Conservation (phyloP, 257 asterid genomes). For the Fraxinus excelsior region DNA sequence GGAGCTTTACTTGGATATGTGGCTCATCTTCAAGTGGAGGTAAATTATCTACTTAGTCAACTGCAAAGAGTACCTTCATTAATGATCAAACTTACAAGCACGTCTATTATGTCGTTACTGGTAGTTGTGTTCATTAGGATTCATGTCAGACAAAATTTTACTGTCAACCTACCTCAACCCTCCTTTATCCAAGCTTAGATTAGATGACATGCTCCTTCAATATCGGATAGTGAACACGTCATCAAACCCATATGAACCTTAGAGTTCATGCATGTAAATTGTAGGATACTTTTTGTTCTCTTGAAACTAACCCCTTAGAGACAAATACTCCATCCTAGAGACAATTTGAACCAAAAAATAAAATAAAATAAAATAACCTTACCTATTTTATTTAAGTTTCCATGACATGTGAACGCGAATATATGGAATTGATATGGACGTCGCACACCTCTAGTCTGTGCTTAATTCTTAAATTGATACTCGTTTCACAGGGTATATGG, state of each 20-base stretch:
- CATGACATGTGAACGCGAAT: not conserved
- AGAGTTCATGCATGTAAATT: not conserved
- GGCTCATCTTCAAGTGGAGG: constrained; percentile 51
- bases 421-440: not conserved
- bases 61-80: not conserved
- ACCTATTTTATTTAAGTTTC: not conserved
- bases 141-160: too few relatives aligned
- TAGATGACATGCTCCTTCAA: not conserved
- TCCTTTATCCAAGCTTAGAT: not conserved
- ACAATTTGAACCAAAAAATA: too few relatives aligned
- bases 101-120: too few relatives aligned
- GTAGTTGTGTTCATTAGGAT: too few relatives aligned
- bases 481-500: constrained; percentile 75
- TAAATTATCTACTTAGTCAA: constrained; percentile 16
- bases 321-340: too few relatives aligned
- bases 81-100: too few relatives aligned
- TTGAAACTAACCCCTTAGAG: not conserved
- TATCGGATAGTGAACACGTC: not conserved
- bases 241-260: not conserved
- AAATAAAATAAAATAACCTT: too few relatives aligned
- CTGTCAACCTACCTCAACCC: not conserved
- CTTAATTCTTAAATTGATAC: not conserved
- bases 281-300: not conserved
- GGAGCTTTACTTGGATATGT: constrained; percentile 57
- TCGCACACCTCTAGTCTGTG: not conserved